Base-by-base conservation (phyloP, 2,329 filamentous ascomycete genomes). In the Microcera coccophila region DNA sequence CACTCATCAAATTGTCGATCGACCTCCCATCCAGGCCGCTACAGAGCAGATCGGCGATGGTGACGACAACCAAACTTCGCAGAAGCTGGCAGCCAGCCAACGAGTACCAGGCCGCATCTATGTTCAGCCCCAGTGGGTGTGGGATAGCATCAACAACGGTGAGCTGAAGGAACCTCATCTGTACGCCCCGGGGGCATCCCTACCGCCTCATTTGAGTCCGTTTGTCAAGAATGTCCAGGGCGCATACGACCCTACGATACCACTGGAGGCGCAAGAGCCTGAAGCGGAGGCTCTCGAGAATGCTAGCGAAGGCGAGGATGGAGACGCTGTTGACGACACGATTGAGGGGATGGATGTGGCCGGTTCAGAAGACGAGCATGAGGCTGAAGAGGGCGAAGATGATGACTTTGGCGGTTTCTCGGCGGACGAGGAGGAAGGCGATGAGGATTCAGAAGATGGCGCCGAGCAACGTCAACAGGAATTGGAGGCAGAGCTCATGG, bases 91-190 rank as follows among this genome's bases (percentile, higher is more conserved):
- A 19, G 66, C 66, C 45, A 85, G 87, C 59, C 81, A 81, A 50
- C 82, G 90, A 48, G 85, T 97, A 48, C 90, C 91, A n/a, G 91
- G 91, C 26, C 79, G 93, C 53, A 89, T 82, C 50, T 98, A 98
- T 57, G 72, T 98, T 42, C 93, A 98, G 71, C 93, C 93, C 16
- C 93, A 98, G 64, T 98, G 94, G 91, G 82, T 98, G 4, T 98
- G 93, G 93, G 93, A 98, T 62, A 91, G 87, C 59, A 73, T 95
- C 64, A 98, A 98, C 64, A 87, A 93, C 35, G 88, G 89, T 49
- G 89, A 91, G 66, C 72, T 98, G 42, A 83, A 96, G 64, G 79
- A 86, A 52, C 81, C 90, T 22, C 89, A 96, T 61, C 69, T 90
- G 26, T 98, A 98, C 60, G 87, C 85, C 1, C 93, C 93, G 2